Evolutionary conservation across 192 early-diverging fungal genomes (phyloP), one percentile per base, ranked within the genome.

Genomic region (Coemansia sp.): DNA sequence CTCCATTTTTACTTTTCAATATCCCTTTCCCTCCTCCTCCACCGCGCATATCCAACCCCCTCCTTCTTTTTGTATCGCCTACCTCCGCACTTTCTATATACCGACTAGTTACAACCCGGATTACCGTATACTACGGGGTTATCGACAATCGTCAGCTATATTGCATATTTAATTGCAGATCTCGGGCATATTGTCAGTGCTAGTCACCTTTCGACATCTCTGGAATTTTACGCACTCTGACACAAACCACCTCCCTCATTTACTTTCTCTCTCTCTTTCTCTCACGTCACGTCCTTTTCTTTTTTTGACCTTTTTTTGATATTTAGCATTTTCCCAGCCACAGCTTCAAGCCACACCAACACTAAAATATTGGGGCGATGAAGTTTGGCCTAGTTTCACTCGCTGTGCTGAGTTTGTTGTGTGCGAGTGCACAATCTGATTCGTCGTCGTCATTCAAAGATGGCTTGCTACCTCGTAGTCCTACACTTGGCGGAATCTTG

Each of bases 311-410:
- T 37, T 6, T 3, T 55, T 55, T 55, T 55, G 23, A 25, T 55
- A 51, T 15, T 25, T 51, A 27, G 25, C 19, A 23, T 12, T 53
- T 27, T 53, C 23, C 17, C 12, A 61, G 21, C 57, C 58, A 46
- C 34, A 27, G 48, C 23, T 36, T 14, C 57, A 55, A n/a, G 57
- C n/a, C 45, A 29, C 36, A 25, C 42, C 41, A 21, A 57, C 27
- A 14, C 50, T 11, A 27, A 25, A 53, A 11, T 27, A 12, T 32
- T 29, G 15, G 27, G 31, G 38, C n/a, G 42, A 76, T 79, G 77
- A 63, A 53, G 36, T 25, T 74, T 31, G 68, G 42, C 29, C 53
- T 74, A 1, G 9, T 74, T 10, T 74, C 68, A 1, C 5, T 69
- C 32, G 74, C 51, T 25, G 51, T 44, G 7, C 44, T 74, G 27